phyloP scores from a whole-genome alignment of 2,329 filamentous ascomycete species.

The Verticillium nonalfalfae region DNA sequence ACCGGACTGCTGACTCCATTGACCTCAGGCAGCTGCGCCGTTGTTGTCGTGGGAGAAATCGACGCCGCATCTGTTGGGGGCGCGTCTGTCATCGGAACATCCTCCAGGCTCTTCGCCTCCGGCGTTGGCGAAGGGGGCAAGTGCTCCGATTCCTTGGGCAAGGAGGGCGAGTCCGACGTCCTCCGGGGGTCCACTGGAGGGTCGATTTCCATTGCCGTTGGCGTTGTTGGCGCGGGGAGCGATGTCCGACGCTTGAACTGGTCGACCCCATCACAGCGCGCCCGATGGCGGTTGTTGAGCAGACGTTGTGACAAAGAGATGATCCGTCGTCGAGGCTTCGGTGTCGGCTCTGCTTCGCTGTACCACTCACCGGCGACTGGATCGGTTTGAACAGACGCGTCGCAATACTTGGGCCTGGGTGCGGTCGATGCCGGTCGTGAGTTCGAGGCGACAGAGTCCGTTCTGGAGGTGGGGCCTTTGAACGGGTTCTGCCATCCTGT shows the following conservation, averaged over 20 bases:
- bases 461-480: slow-evolving; percentile 19
- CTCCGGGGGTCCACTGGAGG: slow-evolving; percentile 25
- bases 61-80: slow-evolving; percentile 21
- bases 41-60: slow-evolving; percentile 16
- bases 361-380: slow-evolving; percentile 48
- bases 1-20: slow-evolving; percentile 10
- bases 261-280: slow-evolving; percentile 32
- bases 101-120: slow-evolving; percentile 5
- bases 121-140: slow-evolving; percentile 1
- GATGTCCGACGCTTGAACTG: slow-evolving; percentile 21
- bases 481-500: slow-evolving; percentile 22
- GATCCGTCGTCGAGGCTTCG: slow-evolving; percentile 38
- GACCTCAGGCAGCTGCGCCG: neutral
- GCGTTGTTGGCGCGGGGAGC: slow-evolving; percentile 18
- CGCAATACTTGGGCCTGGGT: slow-evolving; percentile 38
- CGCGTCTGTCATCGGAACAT: slow-evolving; percentile 15
- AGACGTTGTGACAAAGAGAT: slow-evolving; percentile 48
- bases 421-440: slow-evolving; percentile 32
- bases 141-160: slow-evolving; percentile 6
- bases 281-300: slow-evolving; percentile 39
- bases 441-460: slow-evolving; percentile 18
- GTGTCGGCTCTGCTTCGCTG: slow-evolving; percentile 26
- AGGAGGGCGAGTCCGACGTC: neutral
- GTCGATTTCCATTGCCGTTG: slow-evolving; percentile 32
- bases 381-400: slow-evolving; percentile 49